Base-by-base conservation (phyloP, 2,329 filamentous ascomycete species). In the Pseudogymnoascus sp. region DNA sequence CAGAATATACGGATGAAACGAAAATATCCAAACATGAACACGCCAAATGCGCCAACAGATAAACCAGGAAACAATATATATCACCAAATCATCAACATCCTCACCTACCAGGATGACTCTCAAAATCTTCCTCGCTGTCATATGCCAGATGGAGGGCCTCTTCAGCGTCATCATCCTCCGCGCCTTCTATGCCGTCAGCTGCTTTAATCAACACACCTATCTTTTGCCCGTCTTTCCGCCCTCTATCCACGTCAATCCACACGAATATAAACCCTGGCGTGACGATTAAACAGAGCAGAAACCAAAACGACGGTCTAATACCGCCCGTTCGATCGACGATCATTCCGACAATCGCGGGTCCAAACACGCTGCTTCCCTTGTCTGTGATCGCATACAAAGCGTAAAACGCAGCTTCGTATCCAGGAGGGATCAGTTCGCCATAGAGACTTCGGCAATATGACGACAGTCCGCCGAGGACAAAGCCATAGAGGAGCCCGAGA, bases 361-460 rank as follows among this genome's bases (percentile, higher is more conserved):
- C 95, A 75, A 99, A 97, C 1, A 97, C 82, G 72, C 90, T 96
- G 21, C 90, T 95, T 0, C 93, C 93, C 75, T 99, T 99, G 75
- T 99, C 95, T 1, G 95, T 97, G 67, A 97, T 97, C 37, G 95
- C 95, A 73, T 97, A 99, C 1, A 99, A 80, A 0, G 93, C 93
- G 73, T 96, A 99, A 73, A 99, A 99, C 0, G 93, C 93, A 0
- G 95, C 93, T 76, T 99, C 95, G 31, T 89, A 96, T 3, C 95
- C 95, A 0, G 91, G 91, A 1, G 95, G 95, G 63, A 99, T 96
- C 63, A 99, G 82, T 75, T 97, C 93, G 40, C 92, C 93, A 72
- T 91, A 99, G 3, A 99, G 81, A 65, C 90, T 93, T 43, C 95
- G 88, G 73, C 95, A 97, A 75, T 97, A 97, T 23, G 89, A 89